These are phyloP conservation scores for Pichia sp. DNA, from an alignment of 1,139 yeast species.

Conservation along the genomic window DNA sequence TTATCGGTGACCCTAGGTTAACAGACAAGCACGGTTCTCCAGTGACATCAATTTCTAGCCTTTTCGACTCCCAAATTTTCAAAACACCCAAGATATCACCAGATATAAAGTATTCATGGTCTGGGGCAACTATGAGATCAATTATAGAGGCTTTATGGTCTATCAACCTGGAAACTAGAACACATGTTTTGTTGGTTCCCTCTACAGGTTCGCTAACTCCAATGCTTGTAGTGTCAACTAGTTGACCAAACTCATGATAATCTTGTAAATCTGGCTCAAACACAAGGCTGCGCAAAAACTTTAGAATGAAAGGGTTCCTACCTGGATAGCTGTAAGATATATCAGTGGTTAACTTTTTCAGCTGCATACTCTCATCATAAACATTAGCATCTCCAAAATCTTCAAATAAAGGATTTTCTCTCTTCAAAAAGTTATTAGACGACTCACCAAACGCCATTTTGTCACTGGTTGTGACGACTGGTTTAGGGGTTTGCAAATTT, in stretches of 20 bases:
- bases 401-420: slow-evolving; percentile 27
- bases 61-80: slow-evolving; percentile 72
- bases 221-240: neutral
- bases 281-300: slow-evolving; percentile 49
- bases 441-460: slow-evolving; percentile 51
- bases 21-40: slow-evolving; percentile 52
- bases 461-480: slow-evolving; percentile 55
- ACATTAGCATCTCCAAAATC: slow-evolving; percentile 40
- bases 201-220: neutral
- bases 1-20: slow-evolving; percentile 46
- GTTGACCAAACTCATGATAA: slow-evolving; percentile 64
- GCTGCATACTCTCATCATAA: slow-evolving; percentile 26
- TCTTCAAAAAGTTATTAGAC: neutral
- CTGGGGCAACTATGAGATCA: slow-evolving; percentile 55
- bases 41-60: slow-evolving; percentile 61
- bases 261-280: slow-evolving; percentile 57
- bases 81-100: slow-evolving; percentile 73
- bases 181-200: neutral
- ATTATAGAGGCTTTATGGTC: slow-evolving; percentile 54
- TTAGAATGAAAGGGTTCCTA: slow-evolving; percentile 55
- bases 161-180: slow-evolving; percentile 52
- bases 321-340: slow-evolving; percentile 62
- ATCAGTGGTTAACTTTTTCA: slow-evolving; percentile 25
- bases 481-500: slow-evolving; percentile 35
- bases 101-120: slow-evolving; percentile 64